phyloP scores from a whole-genome alignment of 2,329 filamentous ascomycete species.

The Aspergillus melleus region DNA sequence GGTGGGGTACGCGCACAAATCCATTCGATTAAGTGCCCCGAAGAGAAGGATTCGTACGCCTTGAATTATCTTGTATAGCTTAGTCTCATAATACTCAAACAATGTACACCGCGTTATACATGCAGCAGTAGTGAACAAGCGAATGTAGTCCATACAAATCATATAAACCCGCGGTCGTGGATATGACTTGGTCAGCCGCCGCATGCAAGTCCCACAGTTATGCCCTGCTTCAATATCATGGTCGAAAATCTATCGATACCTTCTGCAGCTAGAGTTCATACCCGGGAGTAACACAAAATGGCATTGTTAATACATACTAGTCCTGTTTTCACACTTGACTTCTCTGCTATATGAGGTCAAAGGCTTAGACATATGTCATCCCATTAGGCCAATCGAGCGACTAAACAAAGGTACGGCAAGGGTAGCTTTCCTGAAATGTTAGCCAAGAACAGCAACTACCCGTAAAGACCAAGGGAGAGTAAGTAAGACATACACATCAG shows the following conservation, averaged over 20 bases:
- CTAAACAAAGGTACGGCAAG: constrained; percentile 49
- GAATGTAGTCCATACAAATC: no score
- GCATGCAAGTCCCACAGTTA: neutral
- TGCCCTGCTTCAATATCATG: neutral
- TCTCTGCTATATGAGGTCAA: neutral
- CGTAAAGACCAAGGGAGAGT: constrained; percentile 5
- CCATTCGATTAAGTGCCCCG: constrained; percentile 69
- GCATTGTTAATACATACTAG: neutral
- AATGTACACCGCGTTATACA: neutral
- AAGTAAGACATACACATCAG: constrained; percentile 59
- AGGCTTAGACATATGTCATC: constrained; percentile 9
- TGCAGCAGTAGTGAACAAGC: no score
- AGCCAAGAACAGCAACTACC: constrained; percentile 15
- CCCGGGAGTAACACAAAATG: neutral
- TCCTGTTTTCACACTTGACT: neutral
- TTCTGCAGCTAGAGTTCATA: neutral
- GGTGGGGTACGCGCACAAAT: constrained; percentile 95
- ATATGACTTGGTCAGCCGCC: no score
- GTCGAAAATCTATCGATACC: neutral
- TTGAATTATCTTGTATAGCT: neutral
- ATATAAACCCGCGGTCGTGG: no score
- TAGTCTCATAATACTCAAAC: neutral
- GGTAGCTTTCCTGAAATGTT: constrained; percentile 36
- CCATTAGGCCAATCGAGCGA: constrained; percentile 5
- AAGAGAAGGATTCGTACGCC: neutral